These are phyloP conservation scores for Tephrocybe sp. DNA, from an alignment of 768 basidiomycete genomes.

Conservation along the genomic window DNA sequence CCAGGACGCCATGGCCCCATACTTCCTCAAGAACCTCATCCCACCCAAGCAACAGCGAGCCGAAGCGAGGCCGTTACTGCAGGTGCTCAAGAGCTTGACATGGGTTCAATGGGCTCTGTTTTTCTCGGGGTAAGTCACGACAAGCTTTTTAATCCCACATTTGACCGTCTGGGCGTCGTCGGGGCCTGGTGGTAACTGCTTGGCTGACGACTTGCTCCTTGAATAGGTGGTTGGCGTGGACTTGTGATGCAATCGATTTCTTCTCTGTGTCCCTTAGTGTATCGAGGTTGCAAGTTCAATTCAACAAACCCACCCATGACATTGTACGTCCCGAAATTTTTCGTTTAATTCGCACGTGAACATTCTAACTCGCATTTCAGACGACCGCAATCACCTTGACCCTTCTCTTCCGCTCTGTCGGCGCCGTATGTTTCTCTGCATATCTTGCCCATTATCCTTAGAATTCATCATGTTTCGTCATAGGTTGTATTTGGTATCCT, in stretches of 20 bases:
- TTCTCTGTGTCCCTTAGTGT: slow-evolving; percentile 74
- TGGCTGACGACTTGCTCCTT: slow-evolving; percentile 4
- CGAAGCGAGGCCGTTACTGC: slow-evolving; percentile 38
- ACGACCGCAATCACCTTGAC: slow-evolving; percentile 90
- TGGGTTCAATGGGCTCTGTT: slow-evolving; percentile 60
- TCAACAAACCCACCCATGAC: slow-evolving; percentile 35
- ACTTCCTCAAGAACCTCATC: slow-evolving; percentile 45
- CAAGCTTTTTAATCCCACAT: slow-evolving; percentile 6
- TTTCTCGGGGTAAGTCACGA: slow-evolving; percentile 54
- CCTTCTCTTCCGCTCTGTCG: slow-evolving; percentile 83
- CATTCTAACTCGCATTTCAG: slow-evolving; percentile 21
- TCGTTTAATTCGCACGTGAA: not conserved
- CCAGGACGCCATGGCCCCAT: slow-evolving; percentile 41
- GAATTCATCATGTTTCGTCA: not conserved
- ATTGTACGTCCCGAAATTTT: slow-evolving; percentile 44
- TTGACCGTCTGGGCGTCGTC: no score
- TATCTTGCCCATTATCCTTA: slow-evolving; percentile 8
- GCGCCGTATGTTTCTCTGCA: slow-evolving; percentile 47
- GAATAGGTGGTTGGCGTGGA: slow-evolving; percentile 80
- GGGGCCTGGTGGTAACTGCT: not conserved
- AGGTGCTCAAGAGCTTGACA: slow-evolving; percentile 42
- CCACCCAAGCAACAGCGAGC: slow-evolving; percentile 44
- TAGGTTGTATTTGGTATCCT: slow-evolving; percentile 76
- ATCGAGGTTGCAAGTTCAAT: slow-evolving; percentile 44
- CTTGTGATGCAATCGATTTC: slow-evolving; percentile 84